These are phyloP conservation scores for Collybiopsis luxurians DNA, from an alignment of 768 basidiomycete genomes.

Conservation along the genomic window DNA sequence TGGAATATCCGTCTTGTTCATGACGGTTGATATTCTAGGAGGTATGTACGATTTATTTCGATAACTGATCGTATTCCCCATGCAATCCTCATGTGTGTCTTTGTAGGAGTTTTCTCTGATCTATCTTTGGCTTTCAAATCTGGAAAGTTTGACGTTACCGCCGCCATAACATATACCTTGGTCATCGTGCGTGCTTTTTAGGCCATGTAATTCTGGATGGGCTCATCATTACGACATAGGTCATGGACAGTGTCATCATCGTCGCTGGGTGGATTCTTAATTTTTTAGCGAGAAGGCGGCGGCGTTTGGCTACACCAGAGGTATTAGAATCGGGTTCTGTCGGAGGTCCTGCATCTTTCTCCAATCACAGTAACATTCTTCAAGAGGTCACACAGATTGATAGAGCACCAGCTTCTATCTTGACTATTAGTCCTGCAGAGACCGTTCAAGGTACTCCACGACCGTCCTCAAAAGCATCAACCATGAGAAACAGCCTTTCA, in stretches of 20 bases:
- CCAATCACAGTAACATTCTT: too few relatives aligned
- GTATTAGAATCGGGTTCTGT: too few relatives aligned
- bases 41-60: constrained; percentile 21
- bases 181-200: constrained; percentile 35
- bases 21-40: constrained; percentile 67
- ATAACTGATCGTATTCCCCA: neutral
- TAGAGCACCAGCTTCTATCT: too few relatives aligned
- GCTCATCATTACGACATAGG: constrained; percentile 17
- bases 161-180: constrained; percentile 45
- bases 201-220: neutral
- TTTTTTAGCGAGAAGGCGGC: constrained; percentile 31
- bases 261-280: constrained; percentile 49
- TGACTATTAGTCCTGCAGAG: too few relatives aligned
- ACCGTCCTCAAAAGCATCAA: too few relatives aligned
- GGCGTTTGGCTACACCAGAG: neutral
- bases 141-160: constrained; percentile 41
- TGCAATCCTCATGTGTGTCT: neutral
- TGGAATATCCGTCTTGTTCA: constrained; percentile 71
- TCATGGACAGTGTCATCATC: constrained; percentile 46
- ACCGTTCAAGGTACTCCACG: too few relatives aligned
- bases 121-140: constrained; percentile 50
- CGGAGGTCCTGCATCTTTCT: too few relatives aligned
- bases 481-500: too few relatives aligned
- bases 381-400: too few relatives aligned
- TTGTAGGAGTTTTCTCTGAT: constrained; percentile 39